Conservation (phyloP, 805 yeast species). For the Ascoidea asiatica region DNA sequence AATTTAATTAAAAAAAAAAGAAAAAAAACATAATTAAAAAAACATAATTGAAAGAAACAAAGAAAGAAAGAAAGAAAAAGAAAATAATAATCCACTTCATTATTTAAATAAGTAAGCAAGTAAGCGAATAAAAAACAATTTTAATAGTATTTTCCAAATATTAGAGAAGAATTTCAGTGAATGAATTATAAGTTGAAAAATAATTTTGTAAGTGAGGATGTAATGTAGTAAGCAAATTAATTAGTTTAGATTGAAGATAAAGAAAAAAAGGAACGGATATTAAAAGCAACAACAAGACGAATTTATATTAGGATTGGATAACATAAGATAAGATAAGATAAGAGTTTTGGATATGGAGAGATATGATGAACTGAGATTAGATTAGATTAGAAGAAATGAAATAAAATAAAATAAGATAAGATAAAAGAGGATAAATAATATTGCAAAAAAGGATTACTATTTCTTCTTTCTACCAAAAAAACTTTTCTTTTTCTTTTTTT, state of each 20-base stretch:
- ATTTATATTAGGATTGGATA: neutral
- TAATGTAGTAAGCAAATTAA: too few species aligned
- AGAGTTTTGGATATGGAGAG: too few species aligned
- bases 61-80: constrained; percentile 1
- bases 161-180: too few species aligned
- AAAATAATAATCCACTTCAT: neutral
- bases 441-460: constrained; percentile 9
- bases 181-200: neutral
- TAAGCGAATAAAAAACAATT: too few species aligned
- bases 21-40: too few species aligned
- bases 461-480: constrained; percentile 64
- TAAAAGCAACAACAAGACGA: too few species aligned
- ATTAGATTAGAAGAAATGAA: too few species aligned
- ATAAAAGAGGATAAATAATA: too few species aligned
- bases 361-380: too few species aligned
- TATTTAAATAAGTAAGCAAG: constrained; percentile 2
- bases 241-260: neutral
- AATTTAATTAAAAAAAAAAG: too few species aligned
- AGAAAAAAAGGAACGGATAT: neutral
- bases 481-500: constrained; percentile 66
- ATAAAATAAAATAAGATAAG: too few species aligned
- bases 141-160: neutral
- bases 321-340: neutral
- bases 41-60: neutral
- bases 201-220: neutral